These are phyloP conservation scores for Stylonectria norvegica DNA, from an alignment of 2,329 filamentous ascomycete species.

Conservation along the genomic window DNA sequence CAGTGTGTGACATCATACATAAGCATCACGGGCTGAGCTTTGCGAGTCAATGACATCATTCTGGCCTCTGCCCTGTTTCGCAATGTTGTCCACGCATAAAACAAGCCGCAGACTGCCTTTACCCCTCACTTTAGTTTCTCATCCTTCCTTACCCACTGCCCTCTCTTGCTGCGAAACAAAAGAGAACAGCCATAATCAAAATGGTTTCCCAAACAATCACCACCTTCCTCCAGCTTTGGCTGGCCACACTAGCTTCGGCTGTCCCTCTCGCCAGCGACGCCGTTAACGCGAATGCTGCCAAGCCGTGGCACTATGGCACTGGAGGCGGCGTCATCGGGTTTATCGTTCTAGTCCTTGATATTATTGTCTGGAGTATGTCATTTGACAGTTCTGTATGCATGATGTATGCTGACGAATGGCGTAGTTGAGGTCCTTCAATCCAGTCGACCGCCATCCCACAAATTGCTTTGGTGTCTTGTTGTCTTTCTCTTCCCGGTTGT, in stretches of 20 bases:
- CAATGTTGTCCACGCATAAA: not conserved
- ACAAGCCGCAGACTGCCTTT: not conserved
- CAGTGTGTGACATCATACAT: too few relatives aligned
- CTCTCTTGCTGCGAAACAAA: not conserved
- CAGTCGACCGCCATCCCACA: slow-evolving; percentile 53
- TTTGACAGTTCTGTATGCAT: too few relatives aligned
- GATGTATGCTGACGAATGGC: slow-evolving; percentile 8
- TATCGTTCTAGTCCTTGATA: slow-evolving; percentile 58
- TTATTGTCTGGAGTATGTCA: slow-evolving; percentile 61
- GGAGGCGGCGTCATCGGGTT: slow-evolving; percentile 61
- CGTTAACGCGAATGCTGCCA: slow-evolving; percentile 34
- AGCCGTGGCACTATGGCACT: slow-evolving; percentile 56
- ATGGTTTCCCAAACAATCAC: slow-evolving; percentile 18
- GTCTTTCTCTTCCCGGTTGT: slow-evolving; percentile 63
- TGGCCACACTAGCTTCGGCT: slow-evolving; percentile 49
- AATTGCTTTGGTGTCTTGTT: slow-evolving; percentile 60
- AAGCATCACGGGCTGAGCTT: not conserved
- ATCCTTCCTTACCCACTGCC: not conserved
- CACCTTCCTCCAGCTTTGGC: slow-evolving; percentile 27
- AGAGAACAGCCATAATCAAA: not conserved
- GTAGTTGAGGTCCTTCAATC: slow-evolving; percentile 64
- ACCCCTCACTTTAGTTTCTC: too few relatives aligned
- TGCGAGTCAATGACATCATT: not conserved
- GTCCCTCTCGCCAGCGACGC: slow-evolving; percentile 35
- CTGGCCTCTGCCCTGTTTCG: not conserved